Percentiles rank a stretch among this genome's conserved stretches.
phyloP scores from a whole-genome alignment of 164 flowering plant genomes.

The Chimonanthus praecox region DNA sequence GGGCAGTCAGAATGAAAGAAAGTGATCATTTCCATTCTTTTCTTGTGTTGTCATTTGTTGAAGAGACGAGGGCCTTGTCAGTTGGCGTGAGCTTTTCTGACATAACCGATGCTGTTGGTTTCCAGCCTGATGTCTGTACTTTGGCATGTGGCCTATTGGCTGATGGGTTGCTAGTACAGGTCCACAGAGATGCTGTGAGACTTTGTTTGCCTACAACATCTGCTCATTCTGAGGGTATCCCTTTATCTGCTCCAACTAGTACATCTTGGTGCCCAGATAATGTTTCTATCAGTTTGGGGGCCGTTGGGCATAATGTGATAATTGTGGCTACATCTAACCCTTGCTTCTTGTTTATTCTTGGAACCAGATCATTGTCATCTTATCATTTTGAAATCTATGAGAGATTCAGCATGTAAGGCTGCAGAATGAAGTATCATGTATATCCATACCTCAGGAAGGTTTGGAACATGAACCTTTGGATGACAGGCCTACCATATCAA shows the following conservation, averaged over 20 bases:
- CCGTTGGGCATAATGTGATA: conserved; percentile 61
- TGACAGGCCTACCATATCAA: conserved; percentile 21
- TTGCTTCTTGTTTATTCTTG: conserved; percentile 64
- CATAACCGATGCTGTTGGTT: conserved; percentile 93
- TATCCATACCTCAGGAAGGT: conserved; percentile 58
- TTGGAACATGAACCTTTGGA: conserved; percentile 18
- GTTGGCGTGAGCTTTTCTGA: conserved; percentile 90
- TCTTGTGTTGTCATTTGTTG: conserved; percentile 91
- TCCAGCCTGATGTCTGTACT: conserved; percentile 78
- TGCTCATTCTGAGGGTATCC: conserved; percentile 72
- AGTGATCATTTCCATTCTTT: conserved; percentile 71
- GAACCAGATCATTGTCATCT: conserved; percentile 44
- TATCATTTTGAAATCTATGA: conserved; percentile 66
- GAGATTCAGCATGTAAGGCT: conserved; percentile 64
- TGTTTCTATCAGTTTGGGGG: conserved; percentile 71
- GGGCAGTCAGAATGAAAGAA: conserved; percentile 74
- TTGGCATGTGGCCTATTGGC: conserved; percentile 82
- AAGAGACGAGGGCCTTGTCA: conserved; percentile 88
- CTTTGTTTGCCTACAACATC: conserved; percentile 75
- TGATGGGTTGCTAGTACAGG: conserved; percentile 79
- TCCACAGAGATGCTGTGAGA: conserved; percentile 64
- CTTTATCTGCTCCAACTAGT: conserved; percentile 58
- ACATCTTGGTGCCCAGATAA: conserved; percentile 73
- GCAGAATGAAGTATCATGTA: conserved; percentile 81
- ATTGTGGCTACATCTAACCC: conserved; percentile 89